Base-by-base conservation (phyloP, 169 alveolate species). In the Plasmodium gaboni region DNA sequence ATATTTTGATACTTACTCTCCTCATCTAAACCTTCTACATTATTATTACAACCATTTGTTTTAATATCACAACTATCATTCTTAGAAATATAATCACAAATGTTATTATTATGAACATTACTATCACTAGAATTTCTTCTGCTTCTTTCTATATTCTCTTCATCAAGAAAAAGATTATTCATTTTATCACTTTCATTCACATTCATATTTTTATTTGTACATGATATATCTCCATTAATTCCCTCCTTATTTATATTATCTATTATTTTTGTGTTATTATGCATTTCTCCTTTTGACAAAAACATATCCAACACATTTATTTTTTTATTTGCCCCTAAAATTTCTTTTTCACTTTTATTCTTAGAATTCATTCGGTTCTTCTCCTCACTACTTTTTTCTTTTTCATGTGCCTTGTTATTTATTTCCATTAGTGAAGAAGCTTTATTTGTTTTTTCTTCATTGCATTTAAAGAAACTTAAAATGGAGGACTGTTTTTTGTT, bases 401-500 rank as follows among this genome's bases (percentile, higher is more conserved):
- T 32, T 3, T 53, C 51, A 5, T 13, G 0, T 13, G 10, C 12
- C 17, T 63, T 63, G 3, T 63, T 63, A 38, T 2, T 46, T 10
- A 0, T n/a, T 38, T 9, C 46, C 1, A 8, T 48, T n/a, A 32
- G 22, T 15, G 64, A 42, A 8, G 12, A 15, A 15, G 19, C 42
- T 44, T 46, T 80, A 19, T 80, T 80, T 22, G 2, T 24, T 48
- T 80, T 80, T 8, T 1, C 42, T 26, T 80, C 71, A 22, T 80
- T 73, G 0, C 73, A 64, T 70, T 80, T 80, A 60, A 80, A 80
- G 26, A 80, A 80, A 26, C 90, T 80, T 22, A 80, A 46, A 67
- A 80, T 80, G 5, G 90, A 80, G 1, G 83, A 73, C 71, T 80
- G 90, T 38, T 80, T 80, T 46, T 67, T 80, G 22, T 55, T 80